Conservation (phyloP, 2,329 filamentous ascomycete genomes). For the Penicillium sp. region DNA sequence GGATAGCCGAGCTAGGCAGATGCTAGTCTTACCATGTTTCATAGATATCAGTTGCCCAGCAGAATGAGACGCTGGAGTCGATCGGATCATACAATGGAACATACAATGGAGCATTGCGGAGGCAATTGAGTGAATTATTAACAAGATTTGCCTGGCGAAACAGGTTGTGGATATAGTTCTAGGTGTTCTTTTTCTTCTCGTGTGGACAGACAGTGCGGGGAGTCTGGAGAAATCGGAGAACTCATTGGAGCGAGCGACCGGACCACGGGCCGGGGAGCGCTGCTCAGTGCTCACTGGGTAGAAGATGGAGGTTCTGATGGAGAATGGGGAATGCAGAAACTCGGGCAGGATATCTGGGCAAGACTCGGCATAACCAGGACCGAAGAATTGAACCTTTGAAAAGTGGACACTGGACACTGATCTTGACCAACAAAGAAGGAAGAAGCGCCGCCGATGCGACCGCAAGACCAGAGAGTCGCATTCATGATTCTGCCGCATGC, state of each 20-base stretch:
- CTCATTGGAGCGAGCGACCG: not conserved
- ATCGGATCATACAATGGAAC: not conserved
- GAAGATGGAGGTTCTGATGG: too few species aligned
- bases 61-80: conserved; percentile 2
- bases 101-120: conserved; percentile 1
- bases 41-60: conserved; percentile 2
- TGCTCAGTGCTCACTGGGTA: too few species aligned
- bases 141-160: conserved; percentile 5
- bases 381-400: not conserved
- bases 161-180: not conserved
- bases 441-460: conserved; percentile 13
- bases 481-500: conserved; percentile 19
- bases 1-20: conserved; percentile 13
- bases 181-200: not conserved
- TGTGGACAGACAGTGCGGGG: conserved; percentile 9
- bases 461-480: conserved; percentile 20
- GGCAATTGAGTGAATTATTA: conserved; percentile 1
- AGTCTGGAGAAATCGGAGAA: conserved; percentile 1
- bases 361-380: not conserved
- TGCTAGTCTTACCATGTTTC: conserved; percentile 11
- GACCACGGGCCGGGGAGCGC: not conserved
- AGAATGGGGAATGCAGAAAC: not conserved
- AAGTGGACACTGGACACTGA: not conserved
- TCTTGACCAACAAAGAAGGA: not conserved
- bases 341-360: not conserved